Base-by-base conservation (phyloP, 1,139 yeast genomes). In the Tardiomyces digboiensis region DNA sequence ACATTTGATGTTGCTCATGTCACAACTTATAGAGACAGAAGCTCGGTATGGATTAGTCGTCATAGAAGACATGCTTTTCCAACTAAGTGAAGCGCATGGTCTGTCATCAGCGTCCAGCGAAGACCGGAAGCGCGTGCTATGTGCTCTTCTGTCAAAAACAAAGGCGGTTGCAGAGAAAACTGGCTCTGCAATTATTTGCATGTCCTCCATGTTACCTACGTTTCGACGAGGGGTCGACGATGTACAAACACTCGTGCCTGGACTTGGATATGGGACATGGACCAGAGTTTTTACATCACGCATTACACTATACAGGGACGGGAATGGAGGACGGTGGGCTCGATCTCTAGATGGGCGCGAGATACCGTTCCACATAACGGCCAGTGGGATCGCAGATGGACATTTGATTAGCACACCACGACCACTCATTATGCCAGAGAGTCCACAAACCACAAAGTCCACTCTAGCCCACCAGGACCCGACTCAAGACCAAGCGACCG, bases 251-350 rank as follows among this genome's bases (percentile, higher is more conserved):
- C 41, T 47, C 22, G 42, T 49, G 13, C 46, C 54, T 5, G 47
- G 47, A 3, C 42, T 52, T 22, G 52, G 47, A 20, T 46, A 46
- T 33, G 53, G 53, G 3, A 39, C 29, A 19, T 50, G 54, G 53
- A 44, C 49, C 19, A 42, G 38, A 41, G 41, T 40, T n/a, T 19
- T 43, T 19, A 42, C 40, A 19, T 29, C 40, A 22, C 46, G 53
- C 7, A 21, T 51, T 2, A 43, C 44, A n/a, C 40, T 51, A 14
- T 51, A 45, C 39, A 41, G 49, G 22, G 53, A 49, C 42, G 39
- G 44, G 33, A 16, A 26, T 8, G 33, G 33, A 5, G 14, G 16
- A 8, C 10, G 4, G 16, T 26, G 33, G 33, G 33, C 33, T n/a
- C 33, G 33, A n/a, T 4, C 33, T 2, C 45, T 41, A 3, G 40